phyloP scores from a whole-genome alignment of 306 rosid genomes.

The Medicago truncatula region DNA sequence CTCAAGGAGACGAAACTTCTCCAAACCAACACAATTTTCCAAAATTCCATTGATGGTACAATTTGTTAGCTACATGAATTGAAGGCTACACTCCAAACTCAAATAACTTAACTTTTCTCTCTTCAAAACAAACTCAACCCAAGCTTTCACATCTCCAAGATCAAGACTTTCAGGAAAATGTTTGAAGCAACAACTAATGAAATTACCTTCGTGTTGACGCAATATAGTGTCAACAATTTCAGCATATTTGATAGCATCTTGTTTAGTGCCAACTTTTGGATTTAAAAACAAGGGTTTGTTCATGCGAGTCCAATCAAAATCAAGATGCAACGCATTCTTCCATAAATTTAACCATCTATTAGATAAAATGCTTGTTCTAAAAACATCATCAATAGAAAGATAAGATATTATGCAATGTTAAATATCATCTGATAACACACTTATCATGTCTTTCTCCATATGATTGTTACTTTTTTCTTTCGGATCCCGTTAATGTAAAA shows the following conservation, averaged over 20 bases:
- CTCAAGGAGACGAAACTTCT: slow-evolving; percentile 13
- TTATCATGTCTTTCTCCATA: neutral
- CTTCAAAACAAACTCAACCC: neutral
- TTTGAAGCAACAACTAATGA: neutral
- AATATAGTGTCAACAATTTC: neutral
- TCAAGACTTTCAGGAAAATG: neutral
- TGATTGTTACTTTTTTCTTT: neutral
- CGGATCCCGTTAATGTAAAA: no score
- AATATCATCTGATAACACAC: neutral
- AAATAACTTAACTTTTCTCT: neutral
- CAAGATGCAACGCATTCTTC: neutral
- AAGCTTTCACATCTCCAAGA: neutral
- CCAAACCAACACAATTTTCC: neutral
- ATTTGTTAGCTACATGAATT: neutral
- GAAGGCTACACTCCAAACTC: slow-evolving; percentile 9
- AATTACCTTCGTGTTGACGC: neutral
- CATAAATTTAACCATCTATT: neutral
- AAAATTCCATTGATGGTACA: neutral
- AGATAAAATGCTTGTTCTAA: slow-evolving; percentile 3
- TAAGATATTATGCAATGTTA: neutral
- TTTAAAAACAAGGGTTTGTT: neutral
- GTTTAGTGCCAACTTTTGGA: neutral
- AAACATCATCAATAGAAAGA: neutral
- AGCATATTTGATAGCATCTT: neutral
- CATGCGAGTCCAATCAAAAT: neutral